Evolutionary conservation across 208 protist genomes (phyloP), one percentile per base, ranked within the genome.

Genomic region (Strigomonas oncopelti): DNA sequence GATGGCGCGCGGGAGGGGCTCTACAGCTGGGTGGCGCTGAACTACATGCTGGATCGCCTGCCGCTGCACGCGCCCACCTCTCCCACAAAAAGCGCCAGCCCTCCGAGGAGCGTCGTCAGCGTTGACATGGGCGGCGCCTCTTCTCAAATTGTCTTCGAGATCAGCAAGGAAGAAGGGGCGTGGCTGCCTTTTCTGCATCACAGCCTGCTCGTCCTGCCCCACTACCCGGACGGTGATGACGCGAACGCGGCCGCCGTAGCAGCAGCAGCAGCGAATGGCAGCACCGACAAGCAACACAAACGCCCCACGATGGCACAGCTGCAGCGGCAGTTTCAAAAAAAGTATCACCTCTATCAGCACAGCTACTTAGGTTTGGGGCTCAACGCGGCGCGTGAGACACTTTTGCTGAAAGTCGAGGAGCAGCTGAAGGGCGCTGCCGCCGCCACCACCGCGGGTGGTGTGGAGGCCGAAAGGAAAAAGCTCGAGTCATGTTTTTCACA

Each of bases 81-180:
- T 9, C 8, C 29, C 3, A 46, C 24, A 62, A 46, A 7, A 46
- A 0, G 52, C 46, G 1, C n/a, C n/a, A n/a, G n/a, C 25, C 22
- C 56, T 34, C 3, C 45, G 61, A 0, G 22, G 38, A 32, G 34
- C 2, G 48, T 22, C n/a, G 36, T 13, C 8, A 86, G 72, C 13
- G 80, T 96, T 22, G 91, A 96, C 66, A 88, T 96, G 81, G 91
- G 91, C 34, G 88, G 91, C 13, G 88, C 70, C 56, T 93, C 86
- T 0, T 75, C 84, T 25, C 91, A 96, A 70, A 61, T 94, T 8
- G 86, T 93, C 8, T 90, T 96, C 28, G 80, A 78, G 53, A 68
- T 77, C 0, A 34, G 56, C 24, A 22, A 59, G 16, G n/a, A 56
- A 0, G 65, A 70, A 13, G 74, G 72, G 0, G 77, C 70, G 55